Conservation (phyloP, 352 stramenopile species). For the Peronospora belbahrii region DNA sequence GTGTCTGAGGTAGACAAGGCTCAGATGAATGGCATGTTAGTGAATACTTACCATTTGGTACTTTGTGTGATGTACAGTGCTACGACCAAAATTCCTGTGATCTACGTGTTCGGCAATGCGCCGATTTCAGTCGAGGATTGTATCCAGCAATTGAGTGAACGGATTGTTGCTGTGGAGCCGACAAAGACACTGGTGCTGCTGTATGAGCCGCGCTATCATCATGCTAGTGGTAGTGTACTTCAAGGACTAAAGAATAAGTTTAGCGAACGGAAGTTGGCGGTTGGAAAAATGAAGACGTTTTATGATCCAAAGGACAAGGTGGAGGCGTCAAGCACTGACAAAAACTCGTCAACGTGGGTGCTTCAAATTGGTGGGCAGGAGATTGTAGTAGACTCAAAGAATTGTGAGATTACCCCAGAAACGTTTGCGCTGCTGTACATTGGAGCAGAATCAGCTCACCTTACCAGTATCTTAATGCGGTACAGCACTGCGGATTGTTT, state of each 20-base stretch:
- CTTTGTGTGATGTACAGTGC: conserved; percentile 26
- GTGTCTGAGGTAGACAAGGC: conserved; percentile 62
- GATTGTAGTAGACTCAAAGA: conserved; percentile 27
- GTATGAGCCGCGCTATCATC: conserved; percentile 87
- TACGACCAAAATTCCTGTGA: conserved; percentile 77
- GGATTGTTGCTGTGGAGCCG: conserved; percentile 22
- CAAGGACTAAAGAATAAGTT: conserved; percentile 30
- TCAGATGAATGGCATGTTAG: neutral
- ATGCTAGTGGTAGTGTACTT: conserved; percentile 59
- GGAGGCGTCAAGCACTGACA: neutral
- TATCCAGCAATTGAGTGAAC: conserved; percentile 30
- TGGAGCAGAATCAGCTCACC: conserved; percentile 61
- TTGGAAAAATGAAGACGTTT: conserved; percentile 63
- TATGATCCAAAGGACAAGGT: conserved; percentile 42
- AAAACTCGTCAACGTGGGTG: conserved; percentile 4
- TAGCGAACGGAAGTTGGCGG: conserved; percentile 36
- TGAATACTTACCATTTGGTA: neutral
- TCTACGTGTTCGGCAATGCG: conserved; percentile 87
- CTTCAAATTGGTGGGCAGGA: conserved; percentile 56
- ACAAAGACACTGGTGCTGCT: conserved; percentile 78
- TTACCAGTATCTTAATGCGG: conserved; percentile 79
- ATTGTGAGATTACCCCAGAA: conserved; percentile 31
- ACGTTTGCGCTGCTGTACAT: conserved; percentile 61
- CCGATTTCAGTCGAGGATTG: conserved; percentile 55
- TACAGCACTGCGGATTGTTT: conserved; percentile 60